Base-by-base conservation (phyloP, 768 basidiomycete species). In the Russula ochroleuca region DNA sequence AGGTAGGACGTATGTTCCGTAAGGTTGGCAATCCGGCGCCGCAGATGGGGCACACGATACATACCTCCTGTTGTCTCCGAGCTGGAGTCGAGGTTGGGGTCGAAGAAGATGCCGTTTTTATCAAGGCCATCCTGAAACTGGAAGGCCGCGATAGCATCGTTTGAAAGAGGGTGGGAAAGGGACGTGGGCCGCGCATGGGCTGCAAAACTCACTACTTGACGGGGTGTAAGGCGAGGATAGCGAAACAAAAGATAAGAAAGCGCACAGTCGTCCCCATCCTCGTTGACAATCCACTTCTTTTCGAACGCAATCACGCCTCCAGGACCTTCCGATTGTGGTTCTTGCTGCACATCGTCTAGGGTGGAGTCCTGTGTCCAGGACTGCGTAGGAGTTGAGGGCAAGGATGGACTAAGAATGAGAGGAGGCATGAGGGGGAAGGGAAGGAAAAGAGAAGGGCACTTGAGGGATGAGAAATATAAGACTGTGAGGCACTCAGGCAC, bases 11-110 rank as follows among this genome's bases (percentile, higher is more conserved):
- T 10, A 31, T 41, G 17, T 41, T 5, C 10, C 7, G 51, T 53
- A 21, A 45, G 51, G 41, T 21, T 19, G 1, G 35, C 31, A 6
- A 54, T 6, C 7, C 4, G 14, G 10, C 17, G 33, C 8, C 25
- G 7, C 25, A 21, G 6, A 2, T 10, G 49, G 19, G n/a, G 17
- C 0, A 3, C 7, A 28, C 3, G 41, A 61, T 28, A 54, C 66
- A 48, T n/a, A 68, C 68, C 66, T 62, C 4, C 60, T 23, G 51
- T 64, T 15, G 40, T 61, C 47, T 54, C 59, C 14, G 59, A 68
- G 19, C 59, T 57, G 33, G 61, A 61, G 47, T 68, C 68, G 37
- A 68, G 25, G 35, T 63, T 68, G 40, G 66, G 68, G 50, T 68
- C 68, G 31, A 62, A 49, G n/a, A 67, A 64, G 19, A 67, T 41